These are phyloP conservation scores for Botrytis fragariae DNA, from an alignment of 2,329 filamentous ascomycete species.

Conservation along the genomic window DNA sequence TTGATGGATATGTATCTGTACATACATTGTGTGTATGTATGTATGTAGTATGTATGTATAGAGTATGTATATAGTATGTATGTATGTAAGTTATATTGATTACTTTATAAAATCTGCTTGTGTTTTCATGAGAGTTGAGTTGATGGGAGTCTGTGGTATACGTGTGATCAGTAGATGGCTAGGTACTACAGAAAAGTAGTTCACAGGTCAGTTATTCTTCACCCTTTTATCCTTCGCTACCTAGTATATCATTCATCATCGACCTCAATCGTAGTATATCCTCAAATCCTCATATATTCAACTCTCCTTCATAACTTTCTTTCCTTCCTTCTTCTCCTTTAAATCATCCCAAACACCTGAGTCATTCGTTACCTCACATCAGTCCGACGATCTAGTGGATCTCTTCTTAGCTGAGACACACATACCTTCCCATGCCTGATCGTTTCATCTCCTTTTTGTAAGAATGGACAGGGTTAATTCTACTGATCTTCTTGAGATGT, in stretches of 20 bases:
- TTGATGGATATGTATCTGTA: too few species aligned
- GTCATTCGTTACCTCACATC: neutral
- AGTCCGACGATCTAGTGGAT: neutral
- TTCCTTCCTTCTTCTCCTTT: neutral
- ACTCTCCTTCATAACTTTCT: neutral
- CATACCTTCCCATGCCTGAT: neutral
- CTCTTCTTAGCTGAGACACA: neutral
- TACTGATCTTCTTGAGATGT: conserved; percentile 2
- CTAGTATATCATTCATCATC: too few species aligned
- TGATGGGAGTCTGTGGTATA: neutral
- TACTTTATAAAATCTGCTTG: too few species aligned
- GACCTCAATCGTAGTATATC: neutral
- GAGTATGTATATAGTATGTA: neutral
- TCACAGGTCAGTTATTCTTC: too few species aligned
- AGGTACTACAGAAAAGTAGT: too few species aligned
- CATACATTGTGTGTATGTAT: too few species aligned
- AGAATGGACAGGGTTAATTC: neutral
- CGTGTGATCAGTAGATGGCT: neutral
- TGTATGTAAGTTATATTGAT: neutral
- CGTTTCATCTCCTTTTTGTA: conserved; percentile 1
- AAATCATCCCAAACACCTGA: neutral
- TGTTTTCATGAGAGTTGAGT: too few species aligned
- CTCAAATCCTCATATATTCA: neutral
- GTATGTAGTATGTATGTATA: neutral
- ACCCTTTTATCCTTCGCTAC: neutral